Evolutionary conservation across 2,329 filamentous ascomycete species (phyloP).

Genomic region (Colletotrichum sp.): DNA sequence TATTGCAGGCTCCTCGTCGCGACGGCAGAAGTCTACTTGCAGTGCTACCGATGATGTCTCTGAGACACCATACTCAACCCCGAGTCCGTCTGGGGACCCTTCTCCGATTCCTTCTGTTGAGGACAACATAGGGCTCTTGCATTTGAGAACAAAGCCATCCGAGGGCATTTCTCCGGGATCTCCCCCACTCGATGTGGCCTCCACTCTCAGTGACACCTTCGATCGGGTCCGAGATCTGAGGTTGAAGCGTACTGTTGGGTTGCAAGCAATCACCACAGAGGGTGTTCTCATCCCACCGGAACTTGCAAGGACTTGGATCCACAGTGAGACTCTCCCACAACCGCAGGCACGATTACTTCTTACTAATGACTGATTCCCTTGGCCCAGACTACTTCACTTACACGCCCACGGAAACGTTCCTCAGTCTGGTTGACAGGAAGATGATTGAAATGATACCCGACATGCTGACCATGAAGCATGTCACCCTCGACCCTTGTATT

Average conservation of each 20-base stretch:
- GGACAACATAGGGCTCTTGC: not conserved
- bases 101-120: not conserved
- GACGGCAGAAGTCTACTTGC: not conserved
- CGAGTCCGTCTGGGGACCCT: not conserved
- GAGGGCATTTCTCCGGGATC: not conserved
- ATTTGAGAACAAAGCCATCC: not conserved
- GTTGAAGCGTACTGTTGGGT: conserved; percentile 22
- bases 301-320: conserved; percentile 31
- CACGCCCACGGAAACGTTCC: conserved; percentile 32
- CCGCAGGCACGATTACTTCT: not conserved
- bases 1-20: not conserved
- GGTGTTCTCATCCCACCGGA: conserved; percentile 30
- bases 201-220: conserved; percentile 31
- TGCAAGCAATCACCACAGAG: conserved; percentile 26
- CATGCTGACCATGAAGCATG: conserved; percentile 29
- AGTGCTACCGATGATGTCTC: not conserved
- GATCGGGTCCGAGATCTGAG: conserved; percentile 29
- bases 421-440: conserved; percentile 29
- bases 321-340: conserved; percentile 21
- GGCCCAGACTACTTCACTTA: conserved; percentile 31
- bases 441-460: conserved; percentile 34
- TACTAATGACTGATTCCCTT: not conserved
- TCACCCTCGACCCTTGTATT: conserved; percentile 33
- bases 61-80: not conserved
- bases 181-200: conserved; percentile 27